Base-by-base conservation (phyloP, 225 moss, liverwort and hornwort genomes). In the Marchantia paleacea region DNA sequence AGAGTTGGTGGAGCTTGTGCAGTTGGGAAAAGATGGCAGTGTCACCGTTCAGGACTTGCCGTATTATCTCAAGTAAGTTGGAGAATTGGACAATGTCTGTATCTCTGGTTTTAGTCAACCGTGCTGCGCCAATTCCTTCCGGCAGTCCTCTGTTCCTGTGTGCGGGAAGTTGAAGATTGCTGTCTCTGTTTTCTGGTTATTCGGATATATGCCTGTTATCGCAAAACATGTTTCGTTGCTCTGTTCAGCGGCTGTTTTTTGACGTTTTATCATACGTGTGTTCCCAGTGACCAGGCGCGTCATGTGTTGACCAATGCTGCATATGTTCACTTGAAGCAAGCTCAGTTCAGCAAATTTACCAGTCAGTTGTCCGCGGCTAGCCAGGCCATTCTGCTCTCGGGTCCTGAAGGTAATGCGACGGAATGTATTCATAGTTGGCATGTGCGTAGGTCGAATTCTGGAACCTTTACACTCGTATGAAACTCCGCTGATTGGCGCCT, bases 301-400 rank as follows among this genome's bases (percentile, higher is more conserved):
- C 75, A 81, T 29, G 79, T 81, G 28, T 80, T 89, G 69, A 87
- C 83, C 58, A 85, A 87, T 69, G 85, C 89, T 8, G 89, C 89
- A 30, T 89, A 89, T 54, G 85, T 89, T 63, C 89, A 85, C 80
- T 82, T 89, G 79, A 89, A 89, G 83, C 84, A 85, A 8, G 84
- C 82, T 11, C 89, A 89, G 79, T 89, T 84, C 83, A 86, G 84
- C 80, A 85, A 89, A 77, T 89, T 84, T 25, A 84, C 89, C 8
- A 89, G 80, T 76, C 84, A 85, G 81, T 80, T 89, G 81, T 83
- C 86, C 16, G 86, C 89, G 13, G 84, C 89, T 12, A 87, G 89
- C 81, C 86, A 87, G 57, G 89, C 87, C 10, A 87, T 89, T 54
- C 55, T 89, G 57, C 60, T 89, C 15, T 79, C 84, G 48, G 89